Base-by-base conservation (phyloP, 768 basidiomycete species). In the Kwoniella bestiolae region DNA sequence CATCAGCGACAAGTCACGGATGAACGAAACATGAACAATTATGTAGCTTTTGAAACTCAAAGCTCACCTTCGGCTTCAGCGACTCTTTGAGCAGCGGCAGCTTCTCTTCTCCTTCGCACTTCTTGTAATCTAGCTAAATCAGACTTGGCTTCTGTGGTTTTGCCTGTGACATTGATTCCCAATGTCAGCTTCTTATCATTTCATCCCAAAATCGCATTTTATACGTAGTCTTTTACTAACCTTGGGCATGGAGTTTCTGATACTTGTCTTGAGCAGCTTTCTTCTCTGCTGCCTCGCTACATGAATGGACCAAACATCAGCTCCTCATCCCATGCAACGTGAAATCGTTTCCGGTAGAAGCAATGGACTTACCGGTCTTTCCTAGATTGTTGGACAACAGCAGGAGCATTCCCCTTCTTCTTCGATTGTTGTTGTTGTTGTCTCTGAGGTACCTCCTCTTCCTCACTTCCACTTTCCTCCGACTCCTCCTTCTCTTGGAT, bases 221-320 rank as follows among this genome's bases (percentile, higher is more conserved):
- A n/a, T n/a, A n/a, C n/a, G n/a, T n/a, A n/a, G n/a, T n/a, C n/a
- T n/a, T n/a, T n/a, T n/a, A 65, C 77, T 63, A 18, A 79, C 79
- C 80, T 53, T 73, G 74, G 14, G 81, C 81, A 62, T 82, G 81
- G n/a, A 91, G 90, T 86, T 94, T 92, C 88, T 89, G 89, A 80
- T 95, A 95, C 26, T 86, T 84, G 28, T 92, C 91, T 77, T 91
- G 87, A 1, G 92, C 91, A 1, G 93, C 92, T 73, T 90, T 86
- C 83, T 93, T 94, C 82, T 94, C 92, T 78, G 94, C 93, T 76
- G 88, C 89, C 77, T 96, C 94, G 69, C 94, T 94, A 67, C 8
- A 2, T 3, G 26, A 23, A 60, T 11, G n/a, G 11, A 52, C 16
- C 25, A 6, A 51, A 2, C 29, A 59, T 18, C 56, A 82, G 50